Evolutionary conservation across 495 filamentous ascomycete genomes (phyloP).

Genomic region (Oidiodendron maius): DNA sequence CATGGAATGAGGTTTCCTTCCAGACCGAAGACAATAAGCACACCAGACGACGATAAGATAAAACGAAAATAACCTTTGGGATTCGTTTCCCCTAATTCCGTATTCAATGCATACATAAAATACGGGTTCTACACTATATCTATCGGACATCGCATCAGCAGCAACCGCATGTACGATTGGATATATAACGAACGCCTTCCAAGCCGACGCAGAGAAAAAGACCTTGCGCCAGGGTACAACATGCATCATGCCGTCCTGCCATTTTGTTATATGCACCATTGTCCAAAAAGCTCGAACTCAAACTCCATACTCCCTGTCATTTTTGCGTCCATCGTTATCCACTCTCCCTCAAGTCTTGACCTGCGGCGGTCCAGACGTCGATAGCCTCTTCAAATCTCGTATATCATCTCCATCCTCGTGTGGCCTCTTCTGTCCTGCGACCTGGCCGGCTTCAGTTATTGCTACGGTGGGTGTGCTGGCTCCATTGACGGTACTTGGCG

Average conservation of each 20-base stretch:
- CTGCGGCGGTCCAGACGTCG: conserved; percentile 15
- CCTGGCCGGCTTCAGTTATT: conserved; percentile 7
- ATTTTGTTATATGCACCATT: neutral
- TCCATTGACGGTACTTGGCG: conserved; percentile 14
- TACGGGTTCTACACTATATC: neutral
- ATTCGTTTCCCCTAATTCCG: neutral
- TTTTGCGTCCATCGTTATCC: neutral
- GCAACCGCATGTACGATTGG: neutral
- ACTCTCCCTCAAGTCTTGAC: conserved; percentile 16
- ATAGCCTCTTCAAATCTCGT: conserved; percentile 17
- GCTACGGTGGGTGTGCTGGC: conserved; percentile 16
- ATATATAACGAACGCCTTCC: conserved; percentile 10
- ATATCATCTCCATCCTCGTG: conserved; percentile 19
- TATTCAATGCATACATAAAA: neutral
- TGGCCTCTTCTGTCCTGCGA: conserved; percentile 18
- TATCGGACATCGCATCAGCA: neutral
- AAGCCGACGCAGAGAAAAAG: neutral
- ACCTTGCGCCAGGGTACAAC: neutral
- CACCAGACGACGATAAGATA: too few relatives aligned
- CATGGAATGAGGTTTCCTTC: too few relatives aligned
- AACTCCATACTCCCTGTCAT: neutral
- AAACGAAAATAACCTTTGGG: too few relatives aligned
- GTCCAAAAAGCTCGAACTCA: neutral
- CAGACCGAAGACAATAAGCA: too few relatives aligned
- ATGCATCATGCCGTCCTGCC: neutral